A percentile compares a stretch with the other conserved stretches of the same genome.
These are phyloP conservation scores for Aspergillus diversus DNA, from an alignment of 495 filamentous ascomycete species.

Conservation along the genomic window DNA sequence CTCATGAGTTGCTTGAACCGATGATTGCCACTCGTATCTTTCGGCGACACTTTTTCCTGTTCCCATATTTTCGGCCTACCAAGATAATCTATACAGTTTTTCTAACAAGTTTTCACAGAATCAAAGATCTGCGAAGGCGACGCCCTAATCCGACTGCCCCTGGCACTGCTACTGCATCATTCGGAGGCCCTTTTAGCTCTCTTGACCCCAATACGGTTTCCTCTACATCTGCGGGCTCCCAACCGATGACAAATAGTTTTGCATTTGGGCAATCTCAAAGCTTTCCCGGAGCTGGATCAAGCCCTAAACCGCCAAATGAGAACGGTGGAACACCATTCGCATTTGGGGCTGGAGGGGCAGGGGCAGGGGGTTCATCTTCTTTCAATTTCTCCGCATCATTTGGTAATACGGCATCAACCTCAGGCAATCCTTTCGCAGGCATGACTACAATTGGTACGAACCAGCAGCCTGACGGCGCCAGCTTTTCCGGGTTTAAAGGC, in stretches of 20 bases:
- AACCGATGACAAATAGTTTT: slow-evolving; percentile 40
- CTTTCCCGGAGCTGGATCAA: slow-evolving; percentile 44
- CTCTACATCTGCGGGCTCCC: slow-evolving; percentile 31
- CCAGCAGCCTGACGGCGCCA: slow-evolving; percentile 24
- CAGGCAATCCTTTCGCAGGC: slow-evolving; percentile 47
- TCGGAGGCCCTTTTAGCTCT: slow-evolving; percentile 35
- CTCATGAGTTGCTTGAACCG: neutral
- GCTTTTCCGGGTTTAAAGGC: slow-evolving; percentile 37
- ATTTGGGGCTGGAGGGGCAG: slow-evolving; percentile 30
- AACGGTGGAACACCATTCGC: slow-evolving; percentile 42
- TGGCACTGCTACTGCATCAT: slow-evolving; percentile 27
- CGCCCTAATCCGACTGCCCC: slow-evolving; percentile 30
- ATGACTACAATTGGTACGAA: slow-evolving; percentile 28
- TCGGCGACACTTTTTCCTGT: neutral
- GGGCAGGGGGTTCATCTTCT: slow-evolving; percentile 24
- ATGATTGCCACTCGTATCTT: too few species aligned
- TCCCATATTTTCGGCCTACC: neutral
- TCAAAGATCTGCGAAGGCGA: slow-evolving; percentile 41
- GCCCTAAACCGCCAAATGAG: slow-evolving; percentile 31
- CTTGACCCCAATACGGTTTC: slow-evolving; percentile 34
- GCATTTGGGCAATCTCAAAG: slow-evolving; percentile 53
- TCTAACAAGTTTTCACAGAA: slow-evolving; percentile 33
- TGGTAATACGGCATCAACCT: slow-evolving; percentile 24
- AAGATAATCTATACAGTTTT: slow-evolving; percentile 1
- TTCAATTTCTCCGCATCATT: slow-evolving; percentile 45